phyloP scores from a whole-genome alignment of 371 early-diverging fungal species.

The Gilbertella persicaria region DNA sequence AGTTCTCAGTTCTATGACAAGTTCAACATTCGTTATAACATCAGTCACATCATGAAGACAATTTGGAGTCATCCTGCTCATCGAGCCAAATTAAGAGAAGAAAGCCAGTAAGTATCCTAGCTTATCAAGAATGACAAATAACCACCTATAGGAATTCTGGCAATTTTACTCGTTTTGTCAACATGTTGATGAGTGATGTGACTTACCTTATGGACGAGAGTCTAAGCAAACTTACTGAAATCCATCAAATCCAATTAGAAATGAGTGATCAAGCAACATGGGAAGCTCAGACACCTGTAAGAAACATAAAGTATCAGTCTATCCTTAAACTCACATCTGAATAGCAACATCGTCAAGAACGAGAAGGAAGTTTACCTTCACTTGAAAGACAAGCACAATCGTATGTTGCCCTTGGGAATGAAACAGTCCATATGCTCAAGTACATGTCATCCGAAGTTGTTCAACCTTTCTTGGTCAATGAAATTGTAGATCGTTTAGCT shows the following conservation, averaged over 20 bases:
- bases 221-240: conserved; percentile 83
- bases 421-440: conserved; percentile 91
- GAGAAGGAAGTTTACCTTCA: conserved; percentile 60
- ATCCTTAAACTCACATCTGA: background rate
- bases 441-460: conserved; percentile 81
- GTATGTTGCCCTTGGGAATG: conserved; percentile 87
- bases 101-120: conserved; percentile 65
- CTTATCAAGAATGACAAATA: too few relatives aligned
- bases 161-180: conserved; percentile 88
- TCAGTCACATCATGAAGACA: conserved; percentile 88
- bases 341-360: conserved; percentile 68
- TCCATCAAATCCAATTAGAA: conserved; percentile 79
- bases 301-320: background rate
- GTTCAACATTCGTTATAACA: conserved; percentile 96
- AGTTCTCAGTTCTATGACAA: conserved; percentile 97
- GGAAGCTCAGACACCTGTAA: conserved; percentile 58
- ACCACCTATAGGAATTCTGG: conserved; percentile 63
- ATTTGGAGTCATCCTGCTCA: conserved; percentile 80
- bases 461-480: conserved; percentile 85
- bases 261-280: conserved; percentile 63
- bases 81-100: conserved; percentile 55
- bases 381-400: conserved; percentile 87
- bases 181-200: conserved; percentile 95
- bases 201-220: conserved; percentile 95
- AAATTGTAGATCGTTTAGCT: conserved; percentile 92